phyloP scores from a whole-genome alignment of 371 early-diverging fungal genomes.

The Apophysomyces ossiformis region DNA sequence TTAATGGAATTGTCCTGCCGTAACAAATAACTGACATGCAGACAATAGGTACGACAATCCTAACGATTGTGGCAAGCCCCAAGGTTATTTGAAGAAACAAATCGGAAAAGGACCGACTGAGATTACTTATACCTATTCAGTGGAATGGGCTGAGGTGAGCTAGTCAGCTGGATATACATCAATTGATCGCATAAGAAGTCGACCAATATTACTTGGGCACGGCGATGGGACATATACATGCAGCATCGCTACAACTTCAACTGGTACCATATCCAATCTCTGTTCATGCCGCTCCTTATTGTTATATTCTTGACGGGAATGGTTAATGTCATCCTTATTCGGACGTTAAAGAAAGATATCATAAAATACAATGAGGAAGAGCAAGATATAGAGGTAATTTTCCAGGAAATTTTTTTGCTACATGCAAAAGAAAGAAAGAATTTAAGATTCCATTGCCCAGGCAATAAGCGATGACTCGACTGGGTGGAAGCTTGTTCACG shows the following conservation, averaged over 20 bases:
- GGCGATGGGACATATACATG: slow-evolving; percentile 62
- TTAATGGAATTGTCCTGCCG: background rate
- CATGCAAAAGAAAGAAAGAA: background rate
- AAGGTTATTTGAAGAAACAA: slow-evolving; percentile 34
- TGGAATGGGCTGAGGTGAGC: slow-evolving; percentile 60
- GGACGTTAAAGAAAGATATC: slow-evolving; percentile 87
- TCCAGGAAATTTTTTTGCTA: background rate
- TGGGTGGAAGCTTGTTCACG: slow-evolving; percentile 92
- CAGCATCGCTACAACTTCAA: background rate
- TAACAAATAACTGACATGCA: background rate
- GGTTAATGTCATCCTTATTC: slow-evolving; percentile 84
- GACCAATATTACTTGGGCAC: slow-evolving; percentile 54
- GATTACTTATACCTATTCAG: slow-evolving; percentile 65
- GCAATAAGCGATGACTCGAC: slow-evolving; percentile 83
- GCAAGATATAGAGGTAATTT: slow-evolving; percentile 55
- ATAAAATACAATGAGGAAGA: slow-evolving; percentile 73
- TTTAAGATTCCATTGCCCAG: background rate
- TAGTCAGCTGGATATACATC: background rate
- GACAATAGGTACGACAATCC: slow-evolving; percentile 30
- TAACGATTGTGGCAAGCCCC: slow-evolving; percentile 28
- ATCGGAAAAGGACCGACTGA: slow-evolving; percentile 34
- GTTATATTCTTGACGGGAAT: slow-evolving; percentile 80
- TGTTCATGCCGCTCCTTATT: slow-evolving; percentile 55
- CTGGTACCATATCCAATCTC: too few relatives aligned
- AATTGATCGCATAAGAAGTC: slow-evolving; percentile 20